Conservation (phyloP, 305 asterid genomes). For the Solanum chacoense region DNA sequence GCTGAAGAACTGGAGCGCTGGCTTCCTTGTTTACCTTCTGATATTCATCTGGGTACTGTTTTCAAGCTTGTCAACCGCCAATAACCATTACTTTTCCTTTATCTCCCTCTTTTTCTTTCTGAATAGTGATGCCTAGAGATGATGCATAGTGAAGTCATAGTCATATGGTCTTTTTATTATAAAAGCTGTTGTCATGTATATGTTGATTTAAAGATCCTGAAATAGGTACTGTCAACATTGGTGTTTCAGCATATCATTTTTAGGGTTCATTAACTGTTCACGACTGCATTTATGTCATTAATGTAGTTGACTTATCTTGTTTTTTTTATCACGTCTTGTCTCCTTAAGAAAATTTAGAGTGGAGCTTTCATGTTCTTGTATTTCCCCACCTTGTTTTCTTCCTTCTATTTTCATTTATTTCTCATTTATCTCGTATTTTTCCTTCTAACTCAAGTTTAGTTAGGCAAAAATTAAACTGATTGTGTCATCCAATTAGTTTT, state of each 20-base stretch:
- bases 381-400: neutral
- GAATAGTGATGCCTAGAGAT: neutral
- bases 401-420: neutral
- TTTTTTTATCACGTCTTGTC: neutral
- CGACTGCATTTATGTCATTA: neutral
- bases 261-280: neutral
- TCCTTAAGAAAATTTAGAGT: neutral
- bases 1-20: constrained; percentile 97
- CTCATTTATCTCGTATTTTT: neutral
- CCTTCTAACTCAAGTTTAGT: neutral
- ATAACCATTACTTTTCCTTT: neutral
- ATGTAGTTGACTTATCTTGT: neutral
- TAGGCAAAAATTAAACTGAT: neutral
- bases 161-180: neutral
- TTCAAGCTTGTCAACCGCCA: neutral
- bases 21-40: constrained; percentile 88
- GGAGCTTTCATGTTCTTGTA: neutral
- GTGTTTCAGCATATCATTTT: neutral
- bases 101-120: neutral
- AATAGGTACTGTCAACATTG: neutral
- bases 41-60: constrained; percentile 74
- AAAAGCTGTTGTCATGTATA: neutral
- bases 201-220: neutral
- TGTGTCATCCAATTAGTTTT: neutral
- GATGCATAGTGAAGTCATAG: neutral